A percentile compares a stretch with the other conserved stretches of the same genome.
Evolutionary conservation across 306 rosid genomes (phyloP).

Genomic region (Arachis stenosperma): DNA sequence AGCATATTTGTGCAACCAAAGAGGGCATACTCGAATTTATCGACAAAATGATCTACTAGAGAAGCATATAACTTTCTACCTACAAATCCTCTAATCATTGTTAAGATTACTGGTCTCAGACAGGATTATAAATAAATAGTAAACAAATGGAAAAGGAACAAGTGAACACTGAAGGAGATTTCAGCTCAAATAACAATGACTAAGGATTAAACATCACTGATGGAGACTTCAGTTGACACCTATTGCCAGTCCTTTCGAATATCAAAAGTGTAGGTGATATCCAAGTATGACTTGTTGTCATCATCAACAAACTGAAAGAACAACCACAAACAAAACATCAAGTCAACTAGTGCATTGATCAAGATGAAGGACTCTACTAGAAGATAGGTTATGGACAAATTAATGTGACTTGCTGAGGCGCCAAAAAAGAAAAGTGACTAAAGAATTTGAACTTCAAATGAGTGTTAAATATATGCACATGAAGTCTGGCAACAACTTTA

Average conservation of each 20-base stretch:
- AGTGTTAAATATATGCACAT: constrained; percentile 34
- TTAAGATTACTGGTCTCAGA: constrained; percentile 45
- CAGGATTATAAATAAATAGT: constrained; percentile 28
- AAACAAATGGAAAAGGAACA: constrained; percentile 44
- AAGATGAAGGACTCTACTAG: not conserved
- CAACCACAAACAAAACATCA: not conserved
- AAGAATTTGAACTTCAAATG: constrained; percentile 44
- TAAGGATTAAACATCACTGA: constrained; percentile 29
- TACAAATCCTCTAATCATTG: constrained; percentile 48
- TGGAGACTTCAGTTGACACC: constrained; percentile 28
- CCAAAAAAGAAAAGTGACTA: not conserved
- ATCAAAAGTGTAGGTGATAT: constrained; percentile 83
- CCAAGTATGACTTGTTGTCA: constrained; percentile 81
- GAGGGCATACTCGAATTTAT: constrained; percentile 39
- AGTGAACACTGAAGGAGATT: constrained; percentile 41
- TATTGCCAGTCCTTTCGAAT: constrained; percentile 75
- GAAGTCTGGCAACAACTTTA: constrained; percentile 34
- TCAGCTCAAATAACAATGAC: constrained; percentile 40
- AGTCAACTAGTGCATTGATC: not conserved
- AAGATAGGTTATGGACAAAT: not conserved
- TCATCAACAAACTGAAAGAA: constrained; percentile 74
- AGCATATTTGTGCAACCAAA: constrained; percentile 22
- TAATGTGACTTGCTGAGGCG: not conserved
- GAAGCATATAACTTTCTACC: constrained; percentile 1
- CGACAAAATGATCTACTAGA: constrained; percentile 44